Conservation (phyloP, 2,329 filamentous ascomycete species). For the Neonectria coccinea region DNA sequence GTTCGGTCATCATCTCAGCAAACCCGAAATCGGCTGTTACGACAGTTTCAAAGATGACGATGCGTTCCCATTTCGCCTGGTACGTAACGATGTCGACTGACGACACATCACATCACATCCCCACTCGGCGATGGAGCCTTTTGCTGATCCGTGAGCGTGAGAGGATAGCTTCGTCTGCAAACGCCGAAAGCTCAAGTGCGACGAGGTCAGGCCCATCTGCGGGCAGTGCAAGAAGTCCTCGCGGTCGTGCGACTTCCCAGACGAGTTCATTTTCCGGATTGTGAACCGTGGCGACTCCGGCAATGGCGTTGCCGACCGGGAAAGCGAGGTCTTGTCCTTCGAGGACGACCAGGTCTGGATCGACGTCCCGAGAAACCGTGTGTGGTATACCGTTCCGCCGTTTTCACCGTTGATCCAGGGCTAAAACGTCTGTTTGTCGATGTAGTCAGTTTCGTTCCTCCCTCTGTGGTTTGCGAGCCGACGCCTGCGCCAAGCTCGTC, state of each 20-base stretch:
- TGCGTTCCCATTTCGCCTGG: conserved; percentile 42
- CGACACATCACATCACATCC: neutral
- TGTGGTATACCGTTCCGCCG: neutral
- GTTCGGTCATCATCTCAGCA: neutral
- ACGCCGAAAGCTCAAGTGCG: conserved; percentile 44
- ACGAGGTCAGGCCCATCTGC: conserved; percentile 40
- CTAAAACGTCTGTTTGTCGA: neutral
- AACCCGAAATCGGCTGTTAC: neutral
- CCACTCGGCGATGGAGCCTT: neutral
- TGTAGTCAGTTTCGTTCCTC: conserved; percentile 34
- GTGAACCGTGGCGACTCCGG: conserved; percentile 7
- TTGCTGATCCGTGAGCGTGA: conserved; percentile 5
- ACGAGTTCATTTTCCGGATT: conserved; percentile 34
- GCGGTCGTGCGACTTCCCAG: conserved; percentile 30
- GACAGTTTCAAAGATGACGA: conserved; percentile 8
- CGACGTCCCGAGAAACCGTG: conserved; percentile 30
- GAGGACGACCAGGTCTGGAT: conserved; percentile 33
- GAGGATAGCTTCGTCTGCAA: conserved; percentile 35
- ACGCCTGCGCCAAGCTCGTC: neutral
- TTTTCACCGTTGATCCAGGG: accelerated
- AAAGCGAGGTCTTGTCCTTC: conserved; percentile 15
- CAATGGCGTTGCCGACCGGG: neutral
- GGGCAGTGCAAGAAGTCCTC: conserved; percentile 35
- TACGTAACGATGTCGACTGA: conserved; percentile 2
- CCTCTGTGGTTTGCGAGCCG: conserved; percentile 4